Conservation (phyloP, 1,139 yeast genomes). For the Yamadazyma mexicana region DNA sequence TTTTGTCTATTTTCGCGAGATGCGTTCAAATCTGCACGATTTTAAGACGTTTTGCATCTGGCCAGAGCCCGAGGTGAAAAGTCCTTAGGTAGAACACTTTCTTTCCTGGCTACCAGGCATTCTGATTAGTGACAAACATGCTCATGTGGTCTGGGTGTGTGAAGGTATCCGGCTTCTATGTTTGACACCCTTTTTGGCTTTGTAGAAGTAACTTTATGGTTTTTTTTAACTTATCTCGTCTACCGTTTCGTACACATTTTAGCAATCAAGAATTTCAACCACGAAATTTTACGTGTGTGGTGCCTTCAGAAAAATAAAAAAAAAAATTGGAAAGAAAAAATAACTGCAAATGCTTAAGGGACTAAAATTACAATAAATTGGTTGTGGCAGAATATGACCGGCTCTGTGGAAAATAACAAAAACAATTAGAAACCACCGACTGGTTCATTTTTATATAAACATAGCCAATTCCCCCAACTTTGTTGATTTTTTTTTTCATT, state of each 20-base stretch:
- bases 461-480: not conserved
- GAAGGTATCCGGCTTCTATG: no score
- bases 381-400: not conserved
- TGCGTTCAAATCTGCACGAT: constrained; percentile 2
- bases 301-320: no score
- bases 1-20: constrained; percentile 1
- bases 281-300: constrained; percentile 5
- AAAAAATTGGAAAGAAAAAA: not conserved
- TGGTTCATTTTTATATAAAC: constrained; percentile 1
- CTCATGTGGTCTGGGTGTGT: no score
- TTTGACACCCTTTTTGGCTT: no score
- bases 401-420: not conserved
- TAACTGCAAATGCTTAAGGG: constrained; percentile 3
- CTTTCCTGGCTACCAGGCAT: no score
- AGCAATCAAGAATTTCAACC: constrained; percentile 3
- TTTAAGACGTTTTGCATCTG: not conserved
- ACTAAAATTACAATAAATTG: constrained; percentile 1
- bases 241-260: no score
- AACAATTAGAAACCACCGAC: not conserved
- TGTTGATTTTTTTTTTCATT: not conserved
- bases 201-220: not conserved
- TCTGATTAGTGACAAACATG: no score
- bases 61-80: no score
- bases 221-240: no score
- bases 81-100: no score